These are phyloP conservation scores for Crithidia brevicula DNA, from an alignment of 208 protist genomes.

Conservation along the genomic window DNA sequence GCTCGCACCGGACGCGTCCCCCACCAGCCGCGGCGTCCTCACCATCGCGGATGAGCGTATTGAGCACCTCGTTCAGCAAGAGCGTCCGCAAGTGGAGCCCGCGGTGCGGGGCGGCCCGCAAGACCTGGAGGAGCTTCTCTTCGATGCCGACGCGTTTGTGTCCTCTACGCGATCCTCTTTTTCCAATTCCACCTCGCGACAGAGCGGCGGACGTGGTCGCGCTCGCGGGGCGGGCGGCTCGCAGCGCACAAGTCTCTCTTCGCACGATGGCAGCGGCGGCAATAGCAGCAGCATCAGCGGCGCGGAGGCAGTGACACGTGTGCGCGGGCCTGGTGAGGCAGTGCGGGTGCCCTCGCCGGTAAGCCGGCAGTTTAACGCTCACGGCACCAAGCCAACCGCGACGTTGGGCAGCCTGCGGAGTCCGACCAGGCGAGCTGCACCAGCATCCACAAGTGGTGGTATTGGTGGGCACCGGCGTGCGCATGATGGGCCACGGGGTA, in stretches of 20 bases:
- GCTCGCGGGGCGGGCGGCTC: background rate
- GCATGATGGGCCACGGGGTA: background rate
- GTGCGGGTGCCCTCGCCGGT: background rate
- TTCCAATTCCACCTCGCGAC: constrained; percentile 17
- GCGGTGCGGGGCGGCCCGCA: constrained; percentile 41
- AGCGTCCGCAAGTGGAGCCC: constrained; percentile 45
- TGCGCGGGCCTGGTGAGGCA: background rate
- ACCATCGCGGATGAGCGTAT: constrained; percentile 48
- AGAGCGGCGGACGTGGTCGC: constrained; percentile 4
- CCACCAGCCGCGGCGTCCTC: constrained; percentile 16
- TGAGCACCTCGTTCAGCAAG: constrained; percentile 60
- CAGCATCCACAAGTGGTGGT: background rate
- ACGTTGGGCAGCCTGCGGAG: background rate
- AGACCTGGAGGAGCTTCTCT: constrained; percentile 53
- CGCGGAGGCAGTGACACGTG: background rate
- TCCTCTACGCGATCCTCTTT: constrained; percentile 50
- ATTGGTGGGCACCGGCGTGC: background rate
- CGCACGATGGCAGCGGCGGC: background rate
- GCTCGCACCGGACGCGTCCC: constrained; percentile 8
- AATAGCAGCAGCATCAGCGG: background rate
- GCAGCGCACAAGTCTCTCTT: background rate
- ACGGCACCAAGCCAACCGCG: background rate
- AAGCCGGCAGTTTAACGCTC: background rate
- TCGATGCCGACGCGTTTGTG: constrained; percentile 57
- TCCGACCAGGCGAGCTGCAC: background rate